Base-by-base conservation (phyloP, 2,329 filamentous ascomycete genomes). In the Aspergillus fijiensis region DNA sequence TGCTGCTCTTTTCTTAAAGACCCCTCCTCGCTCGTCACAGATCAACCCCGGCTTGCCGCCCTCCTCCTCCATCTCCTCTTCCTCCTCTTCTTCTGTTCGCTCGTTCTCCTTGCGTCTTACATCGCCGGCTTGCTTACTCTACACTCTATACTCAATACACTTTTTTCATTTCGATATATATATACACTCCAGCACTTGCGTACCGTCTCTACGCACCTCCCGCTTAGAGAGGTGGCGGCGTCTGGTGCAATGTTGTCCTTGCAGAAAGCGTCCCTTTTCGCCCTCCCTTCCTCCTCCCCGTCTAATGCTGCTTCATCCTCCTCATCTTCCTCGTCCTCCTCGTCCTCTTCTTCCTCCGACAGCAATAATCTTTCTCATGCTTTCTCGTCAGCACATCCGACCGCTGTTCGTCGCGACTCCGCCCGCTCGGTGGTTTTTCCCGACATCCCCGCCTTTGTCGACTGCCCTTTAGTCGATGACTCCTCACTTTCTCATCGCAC, bases 191-290 rank as follows among this genome's bases (percentile, higher is more conserved):
- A 45, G 39, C 16, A 16, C 16, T 42, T 42, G 39, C 16, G n/a
- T 16, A 42, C 4, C 12, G 5, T 11, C 48, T 29, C 31, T 23
- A 48, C 35, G 16, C 49, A 35, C 7, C 51, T 33, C 50, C 23
- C 52, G n/a, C 19, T 33, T 16, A 35, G 33, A 35, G 60, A 60
- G 63, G 60, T 57, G 51, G 45, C 54, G 48, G 45, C 54, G 48
- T 33, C 50, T 63, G 63, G 67, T 29, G 65, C 68, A 69, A 77
- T 77, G 74, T 74, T 76, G 72, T 77, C 74, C 70, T 76, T 76
- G 70, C 75, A 74, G 59, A 72, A 74, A 63, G 68, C 67, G 50
- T 65, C 71, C 47, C 55, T 68, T 55, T 70, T 72, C 63, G 58
- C 67, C 51, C 66, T 66, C 57, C 65, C 67, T 60, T 57, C 63